These are phyloP conservation scores for Huntiella omanensis DNA, from an alignment of 2,329 filamentous ascomycete species.

Conservation along the genomic window DNA sequence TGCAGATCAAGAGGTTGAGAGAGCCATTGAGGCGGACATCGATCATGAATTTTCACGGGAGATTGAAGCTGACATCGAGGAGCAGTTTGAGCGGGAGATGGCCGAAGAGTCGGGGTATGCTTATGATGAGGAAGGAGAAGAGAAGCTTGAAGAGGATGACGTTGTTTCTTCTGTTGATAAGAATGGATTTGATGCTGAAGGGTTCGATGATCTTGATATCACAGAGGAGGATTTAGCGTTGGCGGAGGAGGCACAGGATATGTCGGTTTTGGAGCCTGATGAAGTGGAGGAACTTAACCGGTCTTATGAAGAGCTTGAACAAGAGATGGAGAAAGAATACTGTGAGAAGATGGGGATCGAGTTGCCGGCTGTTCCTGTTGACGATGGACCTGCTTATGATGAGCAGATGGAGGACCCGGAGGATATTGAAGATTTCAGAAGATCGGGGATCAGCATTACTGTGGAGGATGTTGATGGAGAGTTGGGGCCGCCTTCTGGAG, in stretches of 20 bases:
- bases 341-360: constrained; percentile 1
- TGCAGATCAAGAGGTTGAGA: constrained; percentile 17
- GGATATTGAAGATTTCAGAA: background rate
- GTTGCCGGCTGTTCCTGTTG: background rate
- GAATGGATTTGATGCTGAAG: constrained; percentile 15
- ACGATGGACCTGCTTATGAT: constrained; percentile 5
- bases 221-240: constrained; percentile 39
- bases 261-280: constrained; percentile 34
- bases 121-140: constrained; percentile 11
- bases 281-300: constrained; percentile 19
- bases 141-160: constrained; percentile 8
- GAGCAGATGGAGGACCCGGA: constrained; percentile 2
- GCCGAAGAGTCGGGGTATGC: background rate
- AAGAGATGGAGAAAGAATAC: constrained; percentile 11
- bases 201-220: constrained; percentile 28
- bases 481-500: too few relatives aligned
- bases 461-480: constrained; percentile 1
- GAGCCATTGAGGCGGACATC: constrained; percentile 20
- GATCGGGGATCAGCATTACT: constrained; percentile 1
- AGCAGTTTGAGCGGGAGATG: too few relatives aligned
- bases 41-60: constrained; percentile 2
- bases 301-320: constrained; percentile 9
- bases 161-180: constrained; percentile 10
- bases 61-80: too few relatives aligned
- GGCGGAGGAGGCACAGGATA: constrained; percentile 38